Evolutionary conservation across 495 filamentous ascomycete species (phyloP), one percentile per base, ranked within the genome.

Genomic region (Penicillium herquei): DNA sequence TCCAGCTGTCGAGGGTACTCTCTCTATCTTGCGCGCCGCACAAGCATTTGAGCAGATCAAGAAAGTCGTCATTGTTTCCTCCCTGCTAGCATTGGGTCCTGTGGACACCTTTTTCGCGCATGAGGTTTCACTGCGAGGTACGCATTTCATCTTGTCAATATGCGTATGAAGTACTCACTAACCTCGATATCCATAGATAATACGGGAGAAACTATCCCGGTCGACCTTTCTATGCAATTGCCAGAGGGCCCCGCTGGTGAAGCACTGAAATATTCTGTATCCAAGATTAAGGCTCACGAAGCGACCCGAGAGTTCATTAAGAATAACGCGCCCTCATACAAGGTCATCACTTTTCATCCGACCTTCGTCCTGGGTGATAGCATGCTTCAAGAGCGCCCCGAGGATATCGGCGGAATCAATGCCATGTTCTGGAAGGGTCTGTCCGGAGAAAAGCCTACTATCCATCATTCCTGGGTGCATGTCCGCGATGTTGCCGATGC

Each of bases 1-100:
- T 8, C 73, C 76, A 8, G 74, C 75, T 14, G 55, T 77, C 8
- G 60, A 73, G n/a, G 63, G 60, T 0, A 74, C 74, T 6, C 50
- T 70, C 10, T 57, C 60, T 14, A 61, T 79, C 7, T 64, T 81
- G 37, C 55, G 70, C 40, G 63, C 77, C 8, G 76, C 76, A n/a
- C 9, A 42, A 16, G 63, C 65, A 31, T 50, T 58, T 7, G 47
- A 60, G 8, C 57, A 63, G 8, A 65, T 78, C 30, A 64, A 76
- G 56, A 64, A 75, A 9, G 59, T 80, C 6, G 68, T 78, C 11
- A 66, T 80, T 39, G 75, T 73, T 7, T 72, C 71, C 5, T 81
- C 78, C 4, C 52, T 69, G 10, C 54, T 68, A 7, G 65, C 70
- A 3, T 56, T 76, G 16, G 54, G 67, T 11, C 64, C 70, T 7